phyloP scores from a whole-genome alignment of 495 filamentous ascomycete genomes.

The Xylaria flabelliformis region DNA sequence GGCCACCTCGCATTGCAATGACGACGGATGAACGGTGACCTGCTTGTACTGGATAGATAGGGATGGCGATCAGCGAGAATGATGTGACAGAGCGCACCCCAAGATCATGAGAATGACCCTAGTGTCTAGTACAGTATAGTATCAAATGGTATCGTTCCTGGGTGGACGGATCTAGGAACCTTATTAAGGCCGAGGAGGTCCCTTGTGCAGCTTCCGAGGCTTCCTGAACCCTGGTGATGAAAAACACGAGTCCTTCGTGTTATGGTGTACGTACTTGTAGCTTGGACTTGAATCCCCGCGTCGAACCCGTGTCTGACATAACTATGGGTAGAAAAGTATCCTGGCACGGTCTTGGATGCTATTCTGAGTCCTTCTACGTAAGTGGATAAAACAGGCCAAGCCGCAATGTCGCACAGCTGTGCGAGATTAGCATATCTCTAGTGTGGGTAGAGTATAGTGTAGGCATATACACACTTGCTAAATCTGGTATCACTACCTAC shows the following conservation, averaged over 20 bases:
- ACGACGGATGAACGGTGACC: slow-evolving; percentile 9
- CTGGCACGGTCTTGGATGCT: background rate
- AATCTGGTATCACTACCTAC: slow-evolving; percentile 6
- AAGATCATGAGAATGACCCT: background rate
- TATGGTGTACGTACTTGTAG: background rate
- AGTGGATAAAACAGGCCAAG: slow-evolving; percentile 6
- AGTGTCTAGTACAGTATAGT: background rate
- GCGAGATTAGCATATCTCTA: slow-evolving; percentile 25
- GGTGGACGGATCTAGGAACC: slow-evolving; percentile 6
- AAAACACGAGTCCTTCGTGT: background rate
- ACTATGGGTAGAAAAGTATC: background rate
- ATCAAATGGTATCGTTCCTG: background rate
- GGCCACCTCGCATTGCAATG: slow-evolving; percentile 10
- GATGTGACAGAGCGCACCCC: slow-evolving; percentile 10
- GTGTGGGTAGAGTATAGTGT: slow-evolving; percentile 5
- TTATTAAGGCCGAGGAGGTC: background rate
- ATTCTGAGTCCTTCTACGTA: background rate
- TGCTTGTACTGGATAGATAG: slow-evolving; percentile 8
- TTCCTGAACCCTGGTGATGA: slow-evolving; percentile 12
- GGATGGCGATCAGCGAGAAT: slow-evolving; percentile 21
- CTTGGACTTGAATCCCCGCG: background rate
- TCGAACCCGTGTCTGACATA: slow-evolving; percentile 7
- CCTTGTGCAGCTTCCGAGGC: background rate
- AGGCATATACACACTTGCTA: slow-evolving; percentile 16
- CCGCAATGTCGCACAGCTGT: slow-evolving; percentile 21